Evolutionary conservation across 139 green algal genomes (phyloP), one percentile per base, ranked within the genome.

Genomic region (Diplosphaera chodatii): DNA sequence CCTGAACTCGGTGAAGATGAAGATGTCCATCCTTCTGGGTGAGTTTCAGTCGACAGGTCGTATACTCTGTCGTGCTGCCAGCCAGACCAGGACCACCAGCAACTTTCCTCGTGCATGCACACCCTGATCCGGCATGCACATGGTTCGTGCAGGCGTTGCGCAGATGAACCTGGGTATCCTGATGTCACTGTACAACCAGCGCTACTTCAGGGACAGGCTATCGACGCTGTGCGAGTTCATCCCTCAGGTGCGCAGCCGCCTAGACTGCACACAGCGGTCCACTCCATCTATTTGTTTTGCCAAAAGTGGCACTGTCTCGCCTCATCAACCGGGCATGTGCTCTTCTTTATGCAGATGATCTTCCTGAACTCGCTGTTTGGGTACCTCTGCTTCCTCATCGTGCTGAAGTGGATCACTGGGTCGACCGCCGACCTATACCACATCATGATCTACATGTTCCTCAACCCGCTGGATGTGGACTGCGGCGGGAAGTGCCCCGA

Each of bases 391-490:
- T 68, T 97, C 32, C 83, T 97, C 64, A 98, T 99, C 74, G 69
- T 98, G n/a, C 74, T 88, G 83, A 99, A 99, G 84, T 97, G 91
- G 91, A 74, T 77, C n/a, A 87, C 76, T 0, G 91, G 89, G 59
- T 87, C 78, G 18, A 86, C 66, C 13, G 88, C 91, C 6, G 95
- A 99, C 82, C 88, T 99, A 37, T 99, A 99, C 82, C 90, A 97
- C 75, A 86, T 97, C 59, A 89, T 99, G 82, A 99, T 99, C 85
- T 93, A 96, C 90, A 98, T 99, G 95, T 99, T 99, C 86, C 88
- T 99, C 15, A 76, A 64, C 16, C 94, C 94, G 5, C 73, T 74
- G 6, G 77, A 74, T 66, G 84, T 78, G 71, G 59, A 72, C 55
- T 55, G 37, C 64, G 67, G 63, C 4, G 82, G 74, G 59, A 55